Conservation (phyloP, 441 rosid genomes). For the Corymbia calophylla region DNA sequence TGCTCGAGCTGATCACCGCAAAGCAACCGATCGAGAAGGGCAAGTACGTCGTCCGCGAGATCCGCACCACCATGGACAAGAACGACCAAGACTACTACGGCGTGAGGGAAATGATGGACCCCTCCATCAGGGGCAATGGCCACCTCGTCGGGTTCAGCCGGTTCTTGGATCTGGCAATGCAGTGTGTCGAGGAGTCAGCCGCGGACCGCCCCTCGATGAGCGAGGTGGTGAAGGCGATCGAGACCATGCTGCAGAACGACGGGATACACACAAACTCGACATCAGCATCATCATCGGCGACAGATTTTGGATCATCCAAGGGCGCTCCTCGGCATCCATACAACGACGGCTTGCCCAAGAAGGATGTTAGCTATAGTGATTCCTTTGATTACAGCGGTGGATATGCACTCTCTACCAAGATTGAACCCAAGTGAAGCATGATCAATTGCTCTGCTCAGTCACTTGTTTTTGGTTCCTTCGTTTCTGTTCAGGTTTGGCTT, state of each 20-base stretch:
- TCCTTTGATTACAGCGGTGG: not conserved
- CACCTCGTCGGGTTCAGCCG: conserved; percentile 40
- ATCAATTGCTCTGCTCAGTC: not conserved
- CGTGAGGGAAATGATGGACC: conserved; percentile 64
- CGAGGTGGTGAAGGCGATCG: conserved; percentile 83
- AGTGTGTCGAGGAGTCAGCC: conserved; percentile 86
- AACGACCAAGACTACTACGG: conserved; percentile 64
- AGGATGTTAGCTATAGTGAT: not conserved
- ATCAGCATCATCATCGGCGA: conserved; percentile 78
- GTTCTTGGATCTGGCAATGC: conserved; percentile 71
- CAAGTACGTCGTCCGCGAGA: conserved; percentile 80
- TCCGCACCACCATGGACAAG: conserved; percentile 38
- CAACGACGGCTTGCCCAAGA: conserved; percentile 38
- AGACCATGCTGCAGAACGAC: conserved; percentile 65
- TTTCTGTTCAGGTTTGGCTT: not conserved
- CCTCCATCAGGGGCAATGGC: conserved; percentile 36
- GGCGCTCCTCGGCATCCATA: conserved; percentile 48
- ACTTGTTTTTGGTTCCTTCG: not conserved
- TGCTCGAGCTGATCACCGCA: conserved; percentile 81
- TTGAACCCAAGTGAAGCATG: not conserved
- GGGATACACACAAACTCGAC: conserved; percentile 69
- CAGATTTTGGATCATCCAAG: conserved; percentile 57
- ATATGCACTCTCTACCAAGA: not conserved
- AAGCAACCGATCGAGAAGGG: conserved; percentile 92
- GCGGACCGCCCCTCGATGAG: conserved; percentile 89